Base-by-base conservation (phyloP, 164 flowering plant genomes). In the Chimonanthus salicifolius region DNA sequence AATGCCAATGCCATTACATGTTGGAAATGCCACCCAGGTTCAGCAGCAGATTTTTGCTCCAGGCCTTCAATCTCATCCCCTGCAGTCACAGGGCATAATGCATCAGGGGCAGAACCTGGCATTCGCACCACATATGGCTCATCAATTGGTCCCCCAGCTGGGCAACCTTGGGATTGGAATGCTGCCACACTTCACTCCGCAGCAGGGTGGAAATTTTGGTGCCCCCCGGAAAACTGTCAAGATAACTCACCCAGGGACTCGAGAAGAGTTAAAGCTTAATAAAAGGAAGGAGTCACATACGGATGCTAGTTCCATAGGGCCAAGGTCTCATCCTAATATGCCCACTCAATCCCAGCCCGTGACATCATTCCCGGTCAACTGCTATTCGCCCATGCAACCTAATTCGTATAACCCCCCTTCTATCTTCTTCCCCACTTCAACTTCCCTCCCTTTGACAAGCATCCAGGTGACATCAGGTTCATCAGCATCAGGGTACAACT, bases 161-260 rank as follows among this genome's bases (percentile, higher is more conserved):
- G 86, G 92, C 47, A 89, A 81, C 74, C 47, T 90, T 73, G 90
- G 90, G 60, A 83, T 92, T 8, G 83, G 82, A 58, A 75, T 90
- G 20, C 21, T 73, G 15, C 84, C 86, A 15, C 98, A 83, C 66
- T 92, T 83, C 75, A 60, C 86, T 44, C 94, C 82, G 64, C 97
- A 88, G 74, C 91, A 85, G 69, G 83, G 87, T 64, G 91, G 87
- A 48, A 88, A 86, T 63, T 88, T 75, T 80, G 80, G 74, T 67
- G 82, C 78, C 71, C 74, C 76, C 48, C 97, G 95, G 54, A 94
- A 86, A 82, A 60, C 68, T 75, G 94, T 96, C n/a, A 94, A 89
- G 83, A 96, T 96, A 58, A 96, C 98, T 74, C 87, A 96, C 80
- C 98, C 98, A 3, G 86, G 91, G 1, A 96, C 99, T 16, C 93